These are phyloP conservation scores for Suillus cothurnatus DNA, from an alignment of 768 basidiomycete genomes.

Conservation along the genomic window DNA sequence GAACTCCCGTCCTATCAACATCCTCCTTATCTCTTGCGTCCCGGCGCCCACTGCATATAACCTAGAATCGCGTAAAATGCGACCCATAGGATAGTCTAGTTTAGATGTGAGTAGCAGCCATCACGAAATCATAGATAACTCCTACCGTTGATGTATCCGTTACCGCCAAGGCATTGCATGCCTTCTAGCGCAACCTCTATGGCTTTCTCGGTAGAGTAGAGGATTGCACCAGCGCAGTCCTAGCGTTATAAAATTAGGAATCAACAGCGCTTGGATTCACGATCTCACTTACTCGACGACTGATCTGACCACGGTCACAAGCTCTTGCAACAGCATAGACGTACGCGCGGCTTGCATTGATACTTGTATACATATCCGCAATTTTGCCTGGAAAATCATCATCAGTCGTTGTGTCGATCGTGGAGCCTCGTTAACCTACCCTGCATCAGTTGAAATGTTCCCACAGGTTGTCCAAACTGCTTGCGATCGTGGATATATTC, in stretches of 20 bases:
- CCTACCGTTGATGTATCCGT: conserved; percentile 93
- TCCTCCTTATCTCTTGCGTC: conserved; percentile 92
- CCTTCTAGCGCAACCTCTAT: conserved; percentile 90
- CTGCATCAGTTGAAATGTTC: conserved; percentile 96
- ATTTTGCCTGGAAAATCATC: conserved; percentile 58
- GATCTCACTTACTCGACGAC: conserved; percentile 61
- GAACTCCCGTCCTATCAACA: conserved; percentile 94
- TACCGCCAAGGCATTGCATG: conserved; percentile 94
- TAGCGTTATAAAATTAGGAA: conserved; percentile 34
- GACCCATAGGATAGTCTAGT: conserved; percentile 86
- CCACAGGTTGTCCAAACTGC: conserved; percentile 87
- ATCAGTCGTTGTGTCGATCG: background rate
- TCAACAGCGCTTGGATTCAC: background rate
- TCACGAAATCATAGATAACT: conserved; percentile 8
- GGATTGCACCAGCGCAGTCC: conserved; percentile 95
- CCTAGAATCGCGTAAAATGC: conserved; percentile 84
- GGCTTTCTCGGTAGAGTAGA: conserved; percentile 91
- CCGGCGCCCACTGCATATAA: conserved; percentile 96
- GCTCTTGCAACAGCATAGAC: conserved; percentile 92
- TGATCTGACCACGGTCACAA: conserved; percentile 79
- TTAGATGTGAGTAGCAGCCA: conserved; percentile 8
- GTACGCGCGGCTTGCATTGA: conserved; percentile 86
- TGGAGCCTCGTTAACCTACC: conserved; percentile 45
- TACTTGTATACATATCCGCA: conserved; percentile 93
- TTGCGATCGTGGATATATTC: conserved; percentile 92